A percentile compares a stretch with the other conserved stretches of the same genome.
Evolutionary conservation across 208 protist species (phyloP).

Genomic region (Eutreptiella sp.): DNA sequence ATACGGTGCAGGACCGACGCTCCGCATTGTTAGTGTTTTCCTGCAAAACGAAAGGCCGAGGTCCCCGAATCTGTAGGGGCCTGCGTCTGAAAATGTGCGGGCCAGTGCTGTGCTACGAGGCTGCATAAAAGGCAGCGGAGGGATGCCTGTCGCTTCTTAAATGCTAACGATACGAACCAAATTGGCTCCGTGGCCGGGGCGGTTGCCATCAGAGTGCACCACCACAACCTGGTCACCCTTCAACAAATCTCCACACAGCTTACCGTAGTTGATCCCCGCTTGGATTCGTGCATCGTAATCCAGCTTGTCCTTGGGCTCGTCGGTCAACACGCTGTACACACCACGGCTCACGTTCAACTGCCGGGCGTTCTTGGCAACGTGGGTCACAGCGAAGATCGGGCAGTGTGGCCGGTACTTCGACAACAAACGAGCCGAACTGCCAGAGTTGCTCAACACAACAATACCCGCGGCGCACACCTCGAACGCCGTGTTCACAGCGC

Average conservation of each 20-base stretch:
- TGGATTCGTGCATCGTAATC: conserved; percentile 62
- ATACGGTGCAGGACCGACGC: too few relatives aligned
- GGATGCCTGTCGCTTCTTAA: too few relatives aligned
- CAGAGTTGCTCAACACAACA: conserved; percentile 81
- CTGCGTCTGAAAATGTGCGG: too few relatives aligned
- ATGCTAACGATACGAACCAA: too few relatives aligned
- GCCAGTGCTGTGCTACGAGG: too few relatives aligned
- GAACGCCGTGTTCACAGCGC: conserved; percentile 85
- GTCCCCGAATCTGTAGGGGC: too few relatives aligned
- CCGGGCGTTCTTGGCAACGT: conserved; percentile 64
- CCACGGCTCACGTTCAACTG: conserved; percentile 68
- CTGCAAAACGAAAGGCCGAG: too few relatives aligned
- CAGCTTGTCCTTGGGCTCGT: conserved; percentile 59
- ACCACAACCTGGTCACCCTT: conserved; percentile 61
- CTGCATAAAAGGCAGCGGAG: too few relatives aligned
- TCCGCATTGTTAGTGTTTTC: too few relatives aligned
- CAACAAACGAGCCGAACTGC: conserved; percentile 82
- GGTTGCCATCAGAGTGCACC: conserved; percentile 66
- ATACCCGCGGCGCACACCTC: conserved; percentile 77
- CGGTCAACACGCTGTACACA: conserved; percentile 67
- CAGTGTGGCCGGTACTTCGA: conserved; percentile 91
- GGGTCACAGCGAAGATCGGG: conserved; percentile 85
- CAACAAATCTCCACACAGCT: conserved; percentile 48
- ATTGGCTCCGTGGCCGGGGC: too few relatives aligned
- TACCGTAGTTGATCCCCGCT: conserved; percentile 51